Percentiles rank a stretch among this genome's conserved stretches.
These are phyloP conservation scores for Citrus australasica DNA, from an alignment of 345 rosid genomes.

Conservation along the genomic window DNA sequence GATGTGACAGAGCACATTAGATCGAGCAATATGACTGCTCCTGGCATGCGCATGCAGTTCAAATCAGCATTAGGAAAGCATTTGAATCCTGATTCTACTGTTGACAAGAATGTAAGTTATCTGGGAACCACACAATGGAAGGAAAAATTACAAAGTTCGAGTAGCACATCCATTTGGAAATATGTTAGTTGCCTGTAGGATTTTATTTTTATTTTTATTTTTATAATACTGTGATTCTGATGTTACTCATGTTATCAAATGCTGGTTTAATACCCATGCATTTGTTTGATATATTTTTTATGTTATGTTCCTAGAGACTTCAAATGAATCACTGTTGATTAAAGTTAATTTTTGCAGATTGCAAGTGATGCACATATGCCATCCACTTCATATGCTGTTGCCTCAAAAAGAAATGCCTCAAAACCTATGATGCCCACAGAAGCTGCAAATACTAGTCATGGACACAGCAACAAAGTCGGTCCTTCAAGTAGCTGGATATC, in stretches of 20 bases:
- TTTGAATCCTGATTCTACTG: slow-evolving; percentile 38
- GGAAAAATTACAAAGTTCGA: background rate
- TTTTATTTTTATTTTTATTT: background rate
- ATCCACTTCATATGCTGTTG: slow-evolving; percentile 57
- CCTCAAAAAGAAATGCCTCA: slow-evolving; percentile 55
- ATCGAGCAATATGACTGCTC: slow-evolving; percentile 41
- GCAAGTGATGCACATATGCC: slow-evolving; percentile 45
- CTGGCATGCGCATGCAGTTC: slow-evolving; percentile 54
- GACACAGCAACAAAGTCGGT: slow-evolving; percentile 44
- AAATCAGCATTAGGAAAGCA: slow-evolving; percentile 55
- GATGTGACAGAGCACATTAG: slow-evolving; percentile 46
- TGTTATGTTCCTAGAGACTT: background rate
- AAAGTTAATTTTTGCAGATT: slow-evolving; percentile 33
- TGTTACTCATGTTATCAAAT: background rate
- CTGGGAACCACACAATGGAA: background rate
- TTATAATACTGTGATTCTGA: background rate
- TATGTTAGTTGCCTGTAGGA: background rate
- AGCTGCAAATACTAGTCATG: slow-evolving; percentile 53
- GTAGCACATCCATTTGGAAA: background rate
- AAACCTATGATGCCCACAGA: slow-evolving; percentile 50
- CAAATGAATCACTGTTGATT: background rate
- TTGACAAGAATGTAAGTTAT: slow-evolving; percentile 66
- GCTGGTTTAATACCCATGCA: background rate
- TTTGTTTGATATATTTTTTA: background rate
- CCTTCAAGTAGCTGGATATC: slow-evolving; percentile 73